Percentiles rank a stretch among this genome's conserved stretches.
phyloP scores from a whole-genome alignment of 2,329 filamentous ascomycete genomes.

The Scedosporium apiospermum region DNA sequence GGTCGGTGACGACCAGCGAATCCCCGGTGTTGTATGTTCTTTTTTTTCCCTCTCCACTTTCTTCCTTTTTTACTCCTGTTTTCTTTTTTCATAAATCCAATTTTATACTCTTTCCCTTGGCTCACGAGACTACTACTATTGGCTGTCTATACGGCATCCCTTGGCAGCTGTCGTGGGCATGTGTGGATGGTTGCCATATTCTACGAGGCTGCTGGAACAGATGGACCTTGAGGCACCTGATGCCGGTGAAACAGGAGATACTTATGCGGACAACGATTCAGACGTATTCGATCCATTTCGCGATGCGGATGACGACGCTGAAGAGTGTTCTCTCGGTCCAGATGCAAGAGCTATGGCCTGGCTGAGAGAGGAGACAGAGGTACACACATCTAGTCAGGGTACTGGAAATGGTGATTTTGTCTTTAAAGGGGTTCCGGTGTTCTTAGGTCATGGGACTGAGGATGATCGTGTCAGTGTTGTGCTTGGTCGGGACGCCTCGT shows the following conservation, averaged over 20 bases:
- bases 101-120: too few relatives aligned
- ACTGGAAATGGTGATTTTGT: neutral
- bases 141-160: neutral
- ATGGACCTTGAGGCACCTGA: slow-evolving; percentile 6
- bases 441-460: slow-evolving; percentile 34
- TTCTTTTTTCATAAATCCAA: too few relatives aligned
- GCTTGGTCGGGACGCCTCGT: slow-evolving; percentile 23
- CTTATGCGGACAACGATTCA: neutral
- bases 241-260: neutral
- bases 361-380: neutral
- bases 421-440: slow-evolving; percentile 21
- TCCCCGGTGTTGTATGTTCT: too few relatives aligned
- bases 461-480: slow-evolving; percentile 30
- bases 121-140: too few relatives aligned
- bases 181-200: slow-evolving; percentile 36
- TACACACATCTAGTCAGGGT: neutral
- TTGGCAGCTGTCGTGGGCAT: slow-evolving; percentile 31
- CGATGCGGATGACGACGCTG: too few relatives aligned
- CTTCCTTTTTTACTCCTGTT: too few relatives aligned
- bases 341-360: neutral
- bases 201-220: slow-evolving; percentile 17
- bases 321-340: neutral
- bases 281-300: neutral
- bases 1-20: too few relatives aligned
- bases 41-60: too few relatives aligned